Evolutionary conservation across 208 protist species (phyloP), one percentile per base, ranked within the genome.

Genomic region (Endotrypanum monterogeii): DNA sequence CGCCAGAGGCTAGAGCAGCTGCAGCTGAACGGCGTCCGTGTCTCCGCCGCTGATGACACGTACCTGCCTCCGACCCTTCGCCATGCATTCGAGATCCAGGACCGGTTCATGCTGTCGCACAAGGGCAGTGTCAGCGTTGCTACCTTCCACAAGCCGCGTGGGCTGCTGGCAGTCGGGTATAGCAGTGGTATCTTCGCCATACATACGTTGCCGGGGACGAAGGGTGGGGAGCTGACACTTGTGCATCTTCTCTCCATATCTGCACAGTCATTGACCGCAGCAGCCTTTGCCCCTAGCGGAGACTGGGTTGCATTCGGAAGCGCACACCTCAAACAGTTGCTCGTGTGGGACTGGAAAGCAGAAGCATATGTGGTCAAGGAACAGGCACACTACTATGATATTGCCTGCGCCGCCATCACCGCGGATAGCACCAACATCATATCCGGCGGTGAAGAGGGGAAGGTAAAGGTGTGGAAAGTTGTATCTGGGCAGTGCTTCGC

Each of bases 331-430:
- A 93, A 95, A 83, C 94, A 98, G 87, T 77, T 98, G 11, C 83
- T 98, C 39, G 94, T 98, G n/a, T 98, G 95, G 94, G 94, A 98
- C 78, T 98, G 96, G 96, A 89, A 88, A 57, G 89, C 90, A 14
- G 94, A 98, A 87, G 78, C 94, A 9, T 97, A 98, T 80, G 91
- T 98, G 20, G 73, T 98, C 20, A 98, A 97, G 83, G 94, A 98
- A 77, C 95, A 98, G 86, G 86, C 90, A 2, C 96, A 98, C 84
- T 96, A 95, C 83, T 96, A 98, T 83, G 92, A 96, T 79, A 96
- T 98, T 67, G 81, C 79, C 68, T 85, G 88, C 66, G 89, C 93
- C 51, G 96, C 92, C 55, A 96, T 97, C 82, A 97, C 93, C 35
- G 89, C 89, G 25, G 94, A 98, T 83, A 90, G 93, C 70, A 84